Evolutionary conservation across 2,329 filamentous ascomycete genomes (phyloP), one percentile per base, ranked within the genome.

Genomic region (Rugonectria rugulosa): DNA sequence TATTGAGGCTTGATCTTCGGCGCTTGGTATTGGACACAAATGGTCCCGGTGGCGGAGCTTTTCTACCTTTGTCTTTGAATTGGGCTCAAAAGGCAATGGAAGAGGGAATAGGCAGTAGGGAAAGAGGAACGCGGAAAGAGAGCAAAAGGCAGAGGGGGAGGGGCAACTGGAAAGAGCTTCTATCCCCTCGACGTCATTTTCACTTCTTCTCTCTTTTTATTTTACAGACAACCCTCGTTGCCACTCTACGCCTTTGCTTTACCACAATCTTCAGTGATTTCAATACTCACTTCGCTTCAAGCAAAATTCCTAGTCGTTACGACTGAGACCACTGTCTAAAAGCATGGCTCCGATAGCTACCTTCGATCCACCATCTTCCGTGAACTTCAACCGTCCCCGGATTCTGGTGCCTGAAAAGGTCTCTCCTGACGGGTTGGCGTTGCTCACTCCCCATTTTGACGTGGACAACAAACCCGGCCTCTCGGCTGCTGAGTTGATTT

Each of bases 341-440:
- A 52, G 23, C 4, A 73, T 74, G 70, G 52, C 66, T 26, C 68
- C 68, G 8, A 65, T 62, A 37, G 68, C 70, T 59, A 67, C 65
- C 41, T 52, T 56, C 34, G 65, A 66, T 40, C 42, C 56, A 41
- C 54, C 50, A 15, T 53, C 61, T 9, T 42, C 43, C 37, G 41
- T 34, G 43, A 44, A 49, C 26, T 40, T 55, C 21, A 53, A 43
- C 26, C 68, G 70, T 43, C 72, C 73, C 40, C 75, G 77, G 40
- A 83, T 93, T 59, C 83, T 95, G 23, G 89, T 93, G 34, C 87
- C 90, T 1, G 90, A 94, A 69, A 92, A 92, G 71, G 82, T 94
- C 38, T 93, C 90, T 1, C 79, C 86, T n/a, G 90, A 94, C 71
- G 90, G 90, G 10, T 79, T 94, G 15, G 83, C 87, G 15, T 76